Evolutionary conservation across 352 stramenopile genomes (phyloP), one percentile per base, ranked within the genome.

Genomic region (Elongisporangium anandrum): DNA sequence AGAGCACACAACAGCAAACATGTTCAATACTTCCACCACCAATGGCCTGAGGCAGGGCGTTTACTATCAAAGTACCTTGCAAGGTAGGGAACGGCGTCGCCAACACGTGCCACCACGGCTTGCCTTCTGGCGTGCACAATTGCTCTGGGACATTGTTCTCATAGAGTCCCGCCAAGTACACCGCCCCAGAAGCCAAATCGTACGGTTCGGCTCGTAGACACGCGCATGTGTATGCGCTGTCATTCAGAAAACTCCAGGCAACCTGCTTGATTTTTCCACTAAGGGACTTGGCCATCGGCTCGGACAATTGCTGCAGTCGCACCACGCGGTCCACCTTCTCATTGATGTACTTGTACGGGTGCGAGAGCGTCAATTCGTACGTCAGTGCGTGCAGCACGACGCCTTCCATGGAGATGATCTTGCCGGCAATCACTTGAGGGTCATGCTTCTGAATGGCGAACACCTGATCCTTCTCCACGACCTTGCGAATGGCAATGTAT

Each of bases 241-340:
- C 88, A 62, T 96, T 96, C 38, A 96, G 63, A 57, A 96, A 95
- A 51, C 80, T 95, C 88, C 88, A 96, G 0, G 86, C 80, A 24
- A 90, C 84, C 68, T 93, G 84, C 53, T 92, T 90, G 52, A 96
- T 84, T 64, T 94, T 92, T 23, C 73, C 80, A 59, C 74, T 86
- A 57, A 87, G 69, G 34, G 72, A 64, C 63, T 88, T 91, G 9
- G 70, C 66, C 23, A 71, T 61, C 26, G 74, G 68, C 48, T 87
- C 75, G 20, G 64, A 77, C 20, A 92, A 64, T 34, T 75, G 63
- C 68, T 77, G 73, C 23, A 94, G 71, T 34, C 70, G 75, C 56
- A 94, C 79, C 57, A 94, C 73, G 55, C 81, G 85, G 63, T 94
- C 80, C 56, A 96, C 86, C 56, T 94, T 92, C 54, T 94, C 83